Evolutionary conservation across 2,329 filamentous ascomycete genomes (phyloP), one percentile per base, ranked within the genome.

Genomic region (Claviceps digitariae): DNA sequence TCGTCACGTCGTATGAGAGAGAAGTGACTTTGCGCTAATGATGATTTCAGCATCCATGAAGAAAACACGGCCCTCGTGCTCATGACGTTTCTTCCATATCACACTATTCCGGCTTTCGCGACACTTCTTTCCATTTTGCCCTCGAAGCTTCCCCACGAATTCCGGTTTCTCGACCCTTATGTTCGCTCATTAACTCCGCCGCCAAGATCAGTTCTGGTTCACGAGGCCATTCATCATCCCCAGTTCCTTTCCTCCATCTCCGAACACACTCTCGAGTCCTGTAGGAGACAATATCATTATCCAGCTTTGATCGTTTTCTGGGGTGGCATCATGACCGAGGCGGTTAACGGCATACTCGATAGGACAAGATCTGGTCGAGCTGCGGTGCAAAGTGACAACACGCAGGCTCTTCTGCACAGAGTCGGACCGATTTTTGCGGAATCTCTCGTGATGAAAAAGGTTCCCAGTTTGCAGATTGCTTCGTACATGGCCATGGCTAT

Each of bases 401-500:
- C 90, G 59, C 87, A 95, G 64, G 82, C 87, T 15, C 72, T 97
- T 15, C 72, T 94, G 23, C 82, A 79, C 58, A 70, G 74, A 71
- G 62, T 81, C 78, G 64, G 75, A 75, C 67, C 90, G 73, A 61
- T 90, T 2, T 75, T 98, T 34, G 86, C 88, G 56, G 83, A 87
- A 57, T 87, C 86, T 1, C 76, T 97, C 56, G 77, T 83, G 9
- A 78, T 91, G 72, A 83, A 83, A 61, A 82, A 85, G 56, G 82
- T 84, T 0, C 80, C 89, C 0, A 87, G 91, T 57, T 73, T 95
- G 44, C 86, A 90, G 58, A 79, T 94, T 56, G 90, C 86, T 17
- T 90, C 87, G 54, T 97, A 95, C 67, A 95, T 96, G 86, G 82
- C 95, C 21, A 78, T 90, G 53, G 82, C 89, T 7, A 82, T 97